Evolutionary conservation across 345 rosid species (phyloP), one percentile per base, ranked within the genome.

Genomic region (Aegle marmelos): DNA sequence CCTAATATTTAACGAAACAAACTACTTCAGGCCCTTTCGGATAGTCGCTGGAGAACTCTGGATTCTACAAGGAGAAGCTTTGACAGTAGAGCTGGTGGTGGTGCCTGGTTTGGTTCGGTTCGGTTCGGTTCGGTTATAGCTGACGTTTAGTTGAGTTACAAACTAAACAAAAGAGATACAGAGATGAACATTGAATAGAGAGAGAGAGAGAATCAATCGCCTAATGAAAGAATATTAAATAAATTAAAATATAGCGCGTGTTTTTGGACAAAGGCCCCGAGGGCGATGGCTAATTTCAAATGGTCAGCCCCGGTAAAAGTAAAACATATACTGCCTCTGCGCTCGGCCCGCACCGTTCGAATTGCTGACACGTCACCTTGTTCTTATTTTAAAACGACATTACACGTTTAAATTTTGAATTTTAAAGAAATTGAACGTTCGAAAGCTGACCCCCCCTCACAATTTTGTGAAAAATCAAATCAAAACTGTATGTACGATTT

Each of bases 41-140:
- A 45, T 16, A 45, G 45, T 48, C 22, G 16, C 58, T 7, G 33
- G 59, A 78, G 22, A 64, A 72, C 72, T 63, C 80, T 62, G 54
- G 22, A 61, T 62, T 39, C 50, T 0, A 56, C 48, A 54, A 30
- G 61, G 17, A 76, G 48, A 19, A 71, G 62, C 54, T 11, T 63
- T 24, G 34, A 63, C 6, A 57, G 8, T 30, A 58, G 19, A 72
- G 34, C 60, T 63, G 11, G 57, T 31, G 11, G 57, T 31, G 50
- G 50, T 45, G 50, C 17, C 17, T 13, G 50, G 17, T 13, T 45
- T 45, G 16, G 50, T 45, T 11, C 50, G 50, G 50, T 45, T 45
- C 0, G 16, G 50, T 45, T 11, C 50, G 50, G 50, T 45, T 45
- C 0, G 50, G 50, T 14, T 45, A 11, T 45, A 45, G 50, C 50